Evolutionary conservation across 139 green algal species (phyloP).

Genomic region (Limnomonas spitsbergensis): DNA sequence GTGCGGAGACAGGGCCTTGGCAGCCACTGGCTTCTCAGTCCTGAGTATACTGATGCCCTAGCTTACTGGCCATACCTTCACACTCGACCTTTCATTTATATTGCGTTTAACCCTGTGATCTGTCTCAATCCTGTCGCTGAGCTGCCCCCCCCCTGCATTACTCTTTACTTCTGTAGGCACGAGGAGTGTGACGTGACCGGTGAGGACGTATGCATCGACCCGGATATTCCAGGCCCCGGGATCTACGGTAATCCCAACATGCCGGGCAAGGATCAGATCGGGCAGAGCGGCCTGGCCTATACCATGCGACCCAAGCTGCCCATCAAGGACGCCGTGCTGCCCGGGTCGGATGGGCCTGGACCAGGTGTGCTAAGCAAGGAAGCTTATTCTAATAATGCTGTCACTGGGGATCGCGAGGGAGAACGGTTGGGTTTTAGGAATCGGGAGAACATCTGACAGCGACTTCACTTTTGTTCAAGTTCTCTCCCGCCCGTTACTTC

Average conservation of each 20-base stretch:
- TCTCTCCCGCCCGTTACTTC: too few species aligned
- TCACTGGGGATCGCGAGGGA: too few species aligned
- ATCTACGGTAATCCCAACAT: slow-evolving; percentile 19
- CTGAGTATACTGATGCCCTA: too few species aligned
- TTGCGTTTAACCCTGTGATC: neutral
- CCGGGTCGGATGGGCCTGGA: neutral
- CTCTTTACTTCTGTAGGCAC: neutral
- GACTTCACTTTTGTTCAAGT: too few species aligned
- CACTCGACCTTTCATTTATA: too few species aligned
- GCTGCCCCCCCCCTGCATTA: neutral
- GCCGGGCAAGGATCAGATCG: neutral
- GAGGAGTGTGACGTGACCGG: neutral
- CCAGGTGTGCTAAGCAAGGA: slow-evolving; percentile 12
- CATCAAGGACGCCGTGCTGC: neutral
- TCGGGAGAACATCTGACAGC: too few species aligned
- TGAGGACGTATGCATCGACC: slow-evolving; percentile 9
- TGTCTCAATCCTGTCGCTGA: neutral
- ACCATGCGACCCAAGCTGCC: slow-evolving; percentile 15
- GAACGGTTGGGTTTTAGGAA: too few species aligned
- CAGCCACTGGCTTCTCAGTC: neutral
- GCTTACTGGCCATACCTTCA: too few species aligned
- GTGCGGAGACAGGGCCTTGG: slow-evolving; percentile 9
- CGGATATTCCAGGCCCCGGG: slow-evolving; percentile 26
- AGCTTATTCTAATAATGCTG: neutral
- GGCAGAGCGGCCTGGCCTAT: slow-evolving; percentile 14